Conservation (phyloP, 2,329 filamentous ascomycete species). For the Aspergillus fumigatus region DNA sequence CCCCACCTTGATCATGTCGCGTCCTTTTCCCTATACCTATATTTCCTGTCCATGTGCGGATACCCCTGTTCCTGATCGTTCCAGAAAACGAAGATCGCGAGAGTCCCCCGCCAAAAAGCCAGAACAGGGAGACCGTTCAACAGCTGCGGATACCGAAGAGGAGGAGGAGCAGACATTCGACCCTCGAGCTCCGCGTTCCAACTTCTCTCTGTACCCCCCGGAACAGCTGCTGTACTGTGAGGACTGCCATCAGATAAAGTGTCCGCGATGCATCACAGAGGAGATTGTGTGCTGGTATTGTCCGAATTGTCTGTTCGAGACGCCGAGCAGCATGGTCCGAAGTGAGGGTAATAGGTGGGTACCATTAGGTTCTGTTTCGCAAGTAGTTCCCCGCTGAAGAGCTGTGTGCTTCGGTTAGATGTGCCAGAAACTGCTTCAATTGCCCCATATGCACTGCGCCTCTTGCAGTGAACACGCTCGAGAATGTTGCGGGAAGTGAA, state of each 20-base stretch:
- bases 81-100: conserved; percentile 36
- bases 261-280: conserved; percentile 83
- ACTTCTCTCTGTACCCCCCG: conserved; percentile 87
- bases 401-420: conserved; percentile 52
- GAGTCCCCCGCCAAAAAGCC: conserved; percentile 31
- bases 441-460: conserved; percentile 85
- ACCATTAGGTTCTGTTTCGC: not conserved
- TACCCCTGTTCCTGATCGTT: conserved; percentile 37
- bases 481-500: conserved; percentile 46
- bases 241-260: conserved; percentile 94
- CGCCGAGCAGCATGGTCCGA: conserved; percentile 86
- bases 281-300: conserved; percentile 96
- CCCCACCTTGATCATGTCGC: conserved; percentile 41
- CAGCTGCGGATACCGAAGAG: conserved; percentile 13
- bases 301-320: conserved; percentile 91
- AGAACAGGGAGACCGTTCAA: conserved; percentile 18
- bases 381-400: not conserved
- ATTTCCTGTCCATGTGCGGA: conserved; percentile 62
- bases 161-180: conserved; percentile 80
- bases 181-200: conserved; percentile 75
- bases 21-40: conserved; percentile 58
- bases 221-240: conserved; percentile 95
- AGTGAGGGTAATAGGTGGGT: conserved; percentile 85
- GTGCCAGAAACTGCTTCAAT: conserved; percentile 91
- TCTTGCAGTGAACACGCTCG: conserved; percentile 68